Conservation (phyloP, 73 alveolate species). For the Paramecium primaurelia region DNA sequence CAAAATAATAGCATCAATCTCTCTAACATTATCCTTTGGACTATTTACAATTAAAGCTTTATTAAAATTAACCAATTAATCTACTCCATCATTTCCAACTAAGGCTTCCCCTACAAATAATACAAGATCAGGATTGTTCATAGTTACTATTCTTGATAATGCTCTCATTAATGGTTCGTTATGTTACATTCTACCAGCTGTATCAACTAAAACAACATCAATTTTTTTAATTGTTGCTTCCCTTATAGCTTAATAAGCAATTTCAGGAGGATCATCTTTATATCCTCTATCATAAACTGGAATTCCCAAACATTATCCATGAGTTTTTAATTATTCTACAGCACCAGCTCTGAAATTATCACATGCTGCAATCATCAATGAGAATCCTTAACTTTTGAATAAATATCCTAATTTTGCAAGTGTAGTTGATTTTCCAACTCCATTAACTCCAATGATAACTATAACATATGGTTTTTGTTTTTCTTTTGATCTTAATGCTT, state of each 20-base stretch:
- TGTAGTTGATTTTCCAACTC: conserved; percentile 99
- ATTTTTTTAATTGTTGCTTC: conserved; percentile 87
- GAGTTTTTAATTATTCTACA: conserved; percentile 98
- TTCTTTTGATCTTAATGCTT: conserved; percentile 92
- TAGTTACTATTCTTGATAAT: conserved; percentile 95
- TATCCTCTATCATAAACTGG: conserved; percentile 99
- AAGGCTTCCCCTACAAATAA: conserved; percentile 99
- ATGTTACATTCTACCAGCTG: conserved; percentile 99
- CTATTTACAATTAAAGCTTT: conserved; percentile 92
- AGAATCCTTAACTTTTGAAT: conserved; percentile 86
- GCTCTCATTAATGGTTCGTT: conserved; percentile 99
- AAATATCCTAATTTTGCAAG: conserved; percentile 98
- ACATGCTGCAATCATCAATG: conserved; percentile 95
- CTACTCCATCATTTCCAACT: conserved; percentile 99
- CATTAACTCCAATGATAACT: conserved; percentile 98
- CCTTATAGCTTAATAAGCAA: conserved; percentile 92
- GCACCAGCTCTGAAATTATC: conserved; percentile 99
- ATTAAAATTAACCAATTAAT: conserved; percentile 93
- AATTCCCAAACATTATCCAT: conserved; percentile 91
- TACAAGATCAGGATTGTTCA: conserved; percentile 97
- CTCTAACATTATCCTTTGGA: conserved; percentile 89
- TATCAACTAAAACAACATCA: conserved; percentile 99
- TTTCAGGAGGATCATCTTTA: conserved; percentile 95
- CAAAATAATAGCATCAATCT: conserved; percentile 98
- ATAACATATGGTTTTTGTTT: conserved; percentile 88